Conservation (phyloP, 495 filamentous ascomycete genomes). For the Hypoxylon cercidicola region DNA sequence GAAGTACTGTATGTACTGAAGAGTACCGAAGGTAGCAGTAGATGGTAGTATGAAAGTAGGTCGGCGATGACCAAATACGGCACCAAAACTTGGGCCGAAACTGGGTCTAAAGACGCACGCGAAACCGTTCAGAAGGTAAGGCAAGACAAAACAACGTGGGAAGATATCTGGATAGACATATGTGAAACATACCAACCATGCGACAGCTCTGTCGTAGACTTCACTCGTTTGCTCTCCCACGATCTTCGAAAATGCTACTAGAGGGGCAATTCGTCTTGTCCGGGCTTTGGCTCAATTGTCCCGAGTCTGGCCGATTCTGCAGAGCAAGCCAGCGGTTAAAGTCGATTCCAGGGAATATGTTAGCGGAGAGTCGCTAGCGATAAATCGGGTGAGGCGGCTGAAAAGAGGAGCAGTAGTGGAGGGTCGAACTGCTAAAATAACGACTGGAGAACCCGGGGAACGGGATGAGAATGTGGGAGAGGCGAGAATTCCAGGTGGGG, state of each 20-base stretch:
- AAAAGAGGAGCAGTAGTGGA: slow-evolving; percentile 32
- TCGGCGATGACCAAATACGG: slow-evolving; percentile 33
- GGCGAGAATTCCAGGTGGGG: slow-evolving; percentile 26
- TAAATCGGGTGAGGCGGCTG: slow-evolving; percentile 40
- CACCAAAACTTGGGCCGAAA: slow-evolving; percentile 40
- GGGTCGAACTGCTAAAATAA: slow-evolving; percentile 36
- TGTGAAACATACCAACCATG: slow-evolving; percentile 27
- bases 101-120: slow-evolving; percentile 25
- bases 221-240: slow-evolving; percentile 1
- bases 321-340: slow-evolving; percentile 32
- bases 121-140: slow-evolving; percentile 22
- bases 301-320: slow-evolving; percentile 28
- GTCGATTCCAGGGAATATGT: slow-evolving; percentile 22
- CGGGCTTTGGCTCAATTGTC: slow-evolving; percentile 8
- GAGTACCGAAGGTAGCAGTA: slow-evolving; percentile 5
- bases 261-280: slow-evolving; percentile 7
- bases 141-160: slow-evolving; percentile 10
- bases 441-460: slow-evolving; percentile 28
- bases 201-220: neutral
- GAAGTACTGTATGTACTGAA: slow-evolving; percentile 1
- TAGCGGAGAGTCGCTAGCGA: slow-evolving; percentile 8
- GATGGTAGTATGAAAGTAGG: neutral
- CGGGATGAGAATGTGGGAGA: slow-evolving; percentile 32
- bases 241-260: slow-evolving; percentile 2
- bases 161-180: slow-evolving; percentile 23